These are phyloP conservation scores for Ampelomyces quisqualis DNA, from an alignment of 2,329 filamentous ascomycete genomes.

Conservation along the genomic window DNA sequence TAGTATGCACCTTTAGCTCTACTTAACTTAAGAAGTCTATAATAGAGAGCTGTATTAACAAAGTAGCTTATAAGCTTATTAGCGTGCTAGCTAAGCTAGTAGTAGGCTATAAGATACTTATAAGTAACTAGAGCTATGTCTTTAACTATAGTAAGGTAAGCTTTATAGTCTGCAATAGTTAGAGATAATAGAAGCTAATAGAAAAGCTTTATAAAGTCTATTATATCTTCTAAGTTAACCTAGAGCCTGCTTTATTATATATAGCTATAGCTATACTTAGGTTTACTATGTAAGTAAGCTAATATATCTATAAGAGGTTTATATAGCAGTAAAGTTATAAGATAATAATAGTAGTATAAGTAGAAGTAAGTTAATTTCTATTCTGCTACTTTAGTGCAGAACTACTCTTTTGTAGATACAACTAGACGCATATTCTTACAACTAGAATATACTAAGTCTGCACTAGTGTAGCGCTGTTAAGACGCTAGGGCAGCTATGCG, in stretches of 20 bases:
- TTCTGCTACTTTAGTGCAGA: too few species aligned
- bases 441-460: too few species aligned
- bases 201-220: background rate
- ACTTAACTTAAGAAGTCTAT: background rate
- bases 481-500: too few species aligned
- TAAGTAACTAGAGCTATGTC: background rate
- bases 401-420: too few species aligned
- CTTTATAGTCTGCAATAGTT: background rate
- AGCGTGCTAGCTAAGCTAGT: background rate
- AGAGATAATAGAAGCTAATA: background rate
- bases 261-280: too few species aligned
- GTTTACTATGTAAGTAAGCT: too few species aligned
- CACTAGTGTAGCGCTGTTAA: too few species aligned
- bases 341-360: too few species aligned
- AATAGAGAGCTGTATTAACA: background rate
- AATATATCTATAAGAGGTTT: too few species aligned
- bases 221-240: background rate
- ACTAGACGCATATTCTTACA: too few species aligned
- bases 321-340: too few species aligned
- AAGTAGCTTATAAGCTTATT: background rate
- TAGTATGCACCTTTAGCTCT: background rate
- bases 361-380: too few species aligned
- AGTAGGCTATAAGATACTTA: background rate
- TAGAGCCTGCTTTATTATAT: background rate
- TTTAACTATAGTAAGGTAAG: background rate